Evolutionary conservation across 495 filamentous ascomycete species (phyloP).

Genomic region (Penicillium odoratum): DNA sequence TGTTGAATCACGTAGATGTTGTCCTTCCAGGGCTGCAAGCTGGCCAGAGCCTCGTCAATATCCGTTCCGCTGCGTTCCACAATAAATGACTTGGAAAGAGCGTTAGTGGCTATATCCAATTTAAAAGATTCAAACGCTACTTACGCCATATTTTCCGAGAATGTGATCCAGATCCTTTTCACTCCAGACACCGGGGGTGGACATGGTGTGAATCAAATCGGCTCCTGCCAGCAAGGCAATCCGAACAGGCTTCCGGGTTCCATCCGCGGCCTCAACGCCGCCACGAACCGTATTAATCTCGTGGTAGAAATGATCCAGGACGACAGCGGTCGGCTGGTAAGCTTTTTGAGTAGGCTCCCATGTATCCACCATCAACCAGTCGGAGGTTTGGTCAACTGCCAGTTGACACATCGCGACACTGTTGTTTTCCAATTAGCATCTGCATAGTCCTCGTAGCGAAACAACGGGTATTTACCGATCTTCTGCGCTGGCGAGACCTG

Average conservation of each 20-base stretch:
- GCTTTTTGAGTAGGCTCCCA: slow-evolving; percentile 72
- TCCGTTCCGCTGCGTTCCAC: slow-evolving; percentile 89
- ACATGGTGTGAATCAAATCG: slow-evolving; percentile 87
- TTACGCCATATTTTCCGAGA: slow-evolving; percentile 73
- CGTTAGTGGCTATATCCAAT: not conserved
- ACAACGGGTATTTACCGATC: slow-evolving; percentile 55
- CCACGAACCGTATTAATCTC: slow-evolving; percentile 80
- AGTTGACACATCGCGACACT: slow-evolving; percentile 71
- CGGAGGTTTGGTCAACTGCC: slow-evolving; percentile 70
- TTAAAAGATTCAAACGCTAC: slow-evolving; percentile 11
- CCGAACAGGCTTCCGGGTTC: slow-evolving; percentile 58
- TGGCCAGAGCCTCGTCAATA: slow-evolving; percentile 76
- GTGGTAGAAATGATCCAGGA: slow-evolving; percentile 84
- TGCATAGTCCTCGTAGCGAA: not conserved
- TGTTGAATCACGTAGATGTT: slow-evolving; percentile 90
- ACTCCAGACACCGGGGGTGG: slow-evolving; percentile 73
- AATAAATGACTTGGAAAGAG: slow-evolving; percentile 64
- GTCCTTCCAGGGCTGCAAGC: slow-evolving; percentile 67
- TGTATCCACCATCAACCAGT: slow-evolving; percentile 85
- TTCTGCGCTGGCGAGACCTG: slow-evolving; percentile 72
- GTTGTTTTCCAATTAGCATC: slow-evolving; percentile 1
- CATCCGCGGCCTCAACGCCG: slow-evolving; percentile 67
- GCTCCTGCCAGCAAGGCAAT: slow-evolving; percentile 79
- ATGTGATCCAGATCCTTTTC: slow-evolving; percentile 82
- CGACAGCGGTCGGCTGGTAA: slow-evolving; percentile 85